These are phyloP conservation scores for Vigna radiata DNA, from an alignment of 306 rosid genomes.

Conservation along the genomic window DNA sequence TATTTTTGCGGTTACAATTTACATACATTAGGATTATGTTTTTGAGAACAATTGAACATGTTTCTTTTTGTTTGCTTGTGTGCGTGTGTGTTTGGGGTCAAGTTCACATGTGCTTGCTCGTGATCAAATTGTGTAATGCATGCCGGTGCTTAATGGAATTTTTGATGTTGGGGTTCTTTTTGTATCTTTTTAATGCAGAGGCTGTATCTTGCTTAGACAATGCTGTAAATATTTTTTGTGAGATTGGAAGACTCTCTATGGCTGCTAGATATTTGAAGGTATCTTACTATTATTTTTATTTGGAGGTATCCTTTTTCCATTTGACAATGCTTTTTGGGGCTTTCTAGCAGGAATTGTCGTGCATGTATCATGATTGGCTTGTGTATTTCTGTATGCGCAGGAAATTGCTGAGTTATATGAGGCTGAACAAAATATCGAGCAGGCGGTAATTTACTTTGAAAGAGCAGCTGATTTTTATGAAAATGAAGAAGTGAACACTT, in stretches of 20 bases:
- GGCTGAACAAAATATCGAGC: constrained; percentile 80
- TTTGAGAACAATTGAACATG: background rate
- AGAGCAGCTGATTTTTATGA: constrained; percentile 88
- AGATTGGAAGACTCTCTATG: constrained; percentile 97
- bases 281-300: background rate
- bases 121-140: background rate
- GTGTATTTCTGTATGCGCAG: constrained; percentile 47
- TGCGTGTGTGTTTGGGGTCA: background rate
- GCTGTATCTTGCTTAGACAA: constrained; percentile 81
- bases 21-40: background rate
- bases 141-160: background rate
- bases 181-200: constrained; percentile 55
- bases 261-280: constrained; percentile 97
- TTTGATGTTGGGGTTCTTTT: constrained; percentile 10
- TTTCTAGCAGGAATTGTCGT: background rate
- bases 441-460: constrained; percentile 79
- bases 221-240: constrained; percentile 81
- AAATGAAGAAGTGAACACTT: constrained; percentile 81
- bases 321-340: constrained; percentile 1
- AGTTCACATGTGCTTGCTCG: background rate
- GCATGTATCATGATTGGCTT: constrained; percentile 28
- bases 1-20: constrained; percentile 40
- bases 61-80: background rate
- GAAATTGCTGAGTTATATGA: constrained; percentile 94
- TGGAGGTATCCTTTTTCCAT: constrained; percentile 1